Percentiles rank a stretch among this genome's conserved stretches.
phyloP scores from a whole-genome alignment of 2,329 filamentous ascomycete genomes.

The Fusarium keratoplasticum region DNA sequence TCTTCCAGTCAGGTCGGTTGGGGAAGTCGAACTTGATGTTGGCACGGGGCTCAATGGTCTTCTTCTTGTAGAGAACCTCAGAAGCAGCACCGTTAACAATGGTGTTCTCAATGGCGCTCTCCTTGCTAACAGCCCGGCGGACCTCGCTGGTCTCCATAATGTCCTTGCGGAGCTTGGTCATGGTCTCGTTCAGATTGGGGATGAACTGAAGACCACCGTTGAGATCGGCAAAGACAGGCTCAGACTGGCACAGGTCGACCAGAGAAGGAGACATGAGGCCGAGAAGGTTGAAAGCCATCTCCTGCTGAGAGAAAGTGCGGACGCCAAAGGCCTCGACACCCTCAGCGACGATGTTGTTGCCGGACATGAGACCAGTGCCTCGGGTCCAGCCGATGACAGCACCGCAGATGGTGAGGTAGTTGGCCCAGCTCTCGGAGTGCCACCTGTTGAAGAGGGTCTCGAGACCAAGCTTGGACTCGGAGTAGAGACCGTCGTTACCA shows the following conservation, averaged over 20 bases:
- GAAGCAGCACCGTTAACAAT: constrained; percentile 94
- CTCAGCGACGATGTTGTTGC: constrained; percentile 97
- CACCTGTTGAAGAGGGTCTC: constrained; percentile 99
- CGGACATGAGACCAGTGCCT: constrained; percentile 96
- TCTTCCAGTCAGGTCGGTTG: constrained; percentile 88
- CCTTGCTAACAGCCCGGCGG: constrained; percentile 92
- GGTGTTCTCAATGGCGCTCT: constrained; percentile 96
- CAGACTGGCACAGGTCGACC: constrained; percentile 93
- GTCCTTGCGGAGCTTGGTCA: constrained; percentile 92
- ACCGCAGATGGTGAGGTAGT: constrained; percentile 98
- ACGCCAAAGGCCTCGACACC: constrained; percentile 97
- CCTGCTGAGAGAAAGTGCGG: constrained; percentile 97
- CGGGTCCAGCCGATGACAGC: constrained; percentile 99
- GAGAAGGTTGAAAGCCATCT: constrained; percentile 99
- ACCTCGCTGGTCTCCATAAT: constrained; percentile 96
- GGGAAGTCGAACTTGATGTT: constrained; percentile 99
- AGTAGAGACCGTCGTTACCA: constrained; percentile 96
- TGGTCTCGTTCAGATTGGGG: constrained; percentile 91
- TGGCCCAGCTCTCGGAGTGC: constrained; percentile 97
- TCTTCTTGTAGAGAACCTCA: constrained; percentile 94
- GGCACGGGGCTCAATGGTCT: constrained; percentile 90
- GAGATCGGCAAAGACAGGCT: constrained; percentile 96
- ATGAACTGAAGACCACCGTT: constrained; percentile 99
- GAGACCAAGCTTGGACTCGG: constrained; percentile 95
- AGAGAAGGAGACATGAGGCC: constrained; percentile 95